Evolutionary conservation across 176 grass and related monocot genomes (phyloP).

Genomic region (Melocanna baccifera): DNA sequence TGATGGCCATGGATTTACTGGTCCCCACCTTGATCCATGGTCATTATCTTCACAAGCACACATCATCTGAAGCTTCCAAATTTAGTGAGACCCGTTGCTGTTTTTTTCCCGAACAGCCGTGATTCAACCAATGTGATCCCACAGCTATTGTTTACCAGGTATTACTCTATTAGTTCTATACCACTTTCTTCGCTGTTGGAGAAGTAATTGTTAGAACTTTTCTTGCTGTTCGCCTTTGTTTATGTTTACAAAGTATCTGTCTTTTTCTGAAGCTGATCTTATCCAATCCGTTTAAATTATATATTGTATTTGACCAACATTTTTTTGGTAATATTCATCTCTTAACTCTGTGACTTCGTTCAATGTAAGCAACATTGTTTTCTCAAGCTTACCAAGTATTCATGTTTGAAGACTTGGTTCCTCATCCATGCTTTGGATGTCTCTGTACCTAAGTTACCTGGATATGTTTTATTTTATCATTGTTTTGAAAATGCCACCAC

Average conservation of each 20-base stretch:
- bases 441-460: background rate
- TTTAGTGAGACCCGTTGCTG: background rate
- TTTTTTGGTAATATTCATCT: background rate
- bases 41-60: background rate
- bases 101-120: background rate
- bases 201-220: background rate
- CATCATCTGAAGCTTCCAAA: background rate
- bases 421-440: background rate
- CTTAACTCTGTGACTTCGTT: background rate
- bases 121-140: background rate
- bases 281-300: background rate
- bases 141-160: background rate
- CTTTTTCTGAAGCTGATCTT: background rate
- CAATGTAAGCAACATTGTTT: slow-evolving; percentile 1
- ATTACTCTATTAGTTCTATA: background rate
- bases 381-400: background rate
- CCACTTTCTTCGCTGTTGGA: background rate
- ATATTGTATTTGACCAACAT: background rate
- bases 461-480: background rate
- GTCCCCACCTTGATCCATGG: background rate
- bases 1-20: background rate
- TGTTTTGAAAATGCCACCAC: background rate
- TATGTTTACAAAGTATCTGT: background rate
- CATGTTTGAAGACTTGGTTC: background rate
- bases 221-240: background rate